A percentile compares a stretch with the other conserved stretches of the same genome.
phyloP scores from a whole-genome alignment of 768 basidiomycete species.

The Serendipita sp. region DNA sequence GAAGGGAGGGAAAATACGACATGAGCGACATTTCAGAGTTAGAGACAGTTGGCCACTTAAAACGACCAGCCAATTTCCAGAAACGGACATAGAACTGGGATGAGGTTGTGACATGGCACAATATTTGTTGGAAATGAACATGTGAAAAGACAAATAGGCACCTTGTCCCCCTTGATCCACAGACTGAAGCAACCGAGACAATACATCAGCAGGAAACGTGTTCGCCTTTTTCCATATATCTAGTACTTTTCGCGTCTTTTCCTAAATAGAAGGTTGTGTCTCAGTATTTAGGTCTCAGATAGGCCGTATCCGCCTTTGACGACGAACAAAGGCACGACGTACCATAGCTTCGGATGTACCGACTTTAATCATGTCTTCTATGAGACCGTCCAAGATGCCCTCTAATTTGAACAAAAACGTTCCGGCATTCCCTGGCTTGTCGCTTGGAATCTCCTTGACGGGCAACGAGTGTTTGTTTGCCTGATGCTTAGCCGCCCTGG shows the following conservation, averaged over 20 bases:
- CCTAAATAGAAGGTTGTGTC: conserved; percentile 36
- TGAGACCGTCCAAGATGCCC: conserved; percentile 76
- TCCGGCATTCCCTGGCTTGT: conserved; percentile 50
- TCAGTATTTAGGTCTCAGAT: too few relatives aligned
- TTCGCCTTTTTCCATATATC: conserved; percentile 91
- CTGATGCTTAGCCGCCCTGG: conserved; percentile 61
- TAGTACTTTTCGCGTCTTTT: conserved; percentile 92
- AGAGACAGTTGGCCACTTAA: conserved; percentile 72
- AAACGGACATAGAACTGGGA: background rate
- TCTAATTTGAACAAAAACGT: conserved; percentile 83
- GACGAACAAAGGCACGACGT: conserved; percentile 27
- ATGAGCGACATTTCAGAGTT: conserved; percentile 41
- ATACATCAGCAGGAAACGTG: conserved; percentile 69
- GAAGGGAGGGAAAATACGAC: conserved; percentile 25
- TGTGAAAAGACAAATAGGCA: conserved; percentile 43
- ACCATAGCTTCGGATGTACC: conserved; percentile 70
- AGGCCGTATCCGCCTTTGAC: background rate
- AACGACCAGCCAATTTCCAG: conserved; percentile 26
- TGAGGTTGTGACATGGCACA: conserved; percentile 11
- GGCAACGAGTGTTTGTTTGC: conserved; percentile 48
- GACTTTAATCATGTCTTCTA: conserved; percentile 64
- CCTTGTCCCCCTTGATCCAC: conserved; percentile 62
- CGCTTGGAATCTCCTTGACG: conserved; percentile 34
- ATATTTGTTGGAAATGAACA: conserved; percentile 7
- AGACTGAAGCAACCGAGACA: conserved; percentile 55